A percentile compares a stretch with the other conserved stretches of the same genome.
Conservation (phyloP, 805 yeast species). For the Brettanomyces bruxellensis region DNA sequence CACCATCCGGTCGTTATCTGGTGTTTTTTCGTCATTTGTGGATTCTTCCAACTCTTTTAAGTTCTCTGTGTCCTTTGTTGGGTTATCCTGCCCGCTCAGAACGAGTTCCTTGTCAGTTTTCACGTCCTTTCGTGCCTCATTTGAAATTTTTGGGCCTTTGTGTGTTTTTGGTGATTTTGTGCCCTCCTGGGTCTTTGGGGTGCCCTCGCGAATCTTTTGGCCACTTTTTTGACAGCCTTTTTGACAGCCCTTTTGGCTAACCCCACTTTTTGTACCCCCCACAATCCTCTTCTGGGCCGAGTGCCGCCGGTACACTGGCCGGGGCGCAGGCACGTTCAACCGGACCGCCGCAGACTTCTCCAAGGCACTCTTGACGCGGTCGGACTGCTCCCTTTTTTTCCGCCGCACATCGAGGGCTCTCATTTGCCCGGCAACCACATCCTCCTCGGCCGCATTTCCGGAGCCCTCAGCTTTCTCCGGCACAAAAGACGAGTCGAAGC, state of each 20-base stretch:
- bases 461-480: not conserved
- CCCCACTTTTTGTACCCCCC: too few relatives aligned
- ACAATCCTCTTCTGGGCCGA: too few relatives aligned
- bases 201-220: too few relatives aligned
- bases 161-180: not conserved
- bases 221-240: too few relatives aligned
- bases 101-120: not conserved
- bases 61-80: constrained; percentile 23
- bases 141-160: too few relatives aligned
- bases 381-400: constrained; percentile 15
- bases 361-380: constrained; percentile 23
- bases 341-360: constrained; percentile 26
- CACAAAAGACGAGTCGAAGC: constrained; percentile 15
- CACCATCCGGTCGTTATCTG: constrained; percentile 9
- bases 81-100: not conserved
- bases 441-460: constrained; percentile 12
- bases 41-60: constrained; percentile 8
- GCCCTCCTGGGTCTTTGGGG: not conserved
- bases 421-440: constrained; percentile 10
- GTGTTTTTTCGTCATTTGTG: constrained; percentile 8
- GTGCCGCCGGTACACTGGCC: not conserved
- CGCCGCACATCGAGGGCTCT: not conserved
- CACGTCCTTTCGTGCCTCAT: too few relatives aligned
- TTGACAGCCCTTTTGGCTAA: too few relatives aligned
- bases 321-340: constrained; percentile 9